phyloP scores from a whole-genome alignment of 139 green algal genomes.

The Tetraselmis striata region DNA sequence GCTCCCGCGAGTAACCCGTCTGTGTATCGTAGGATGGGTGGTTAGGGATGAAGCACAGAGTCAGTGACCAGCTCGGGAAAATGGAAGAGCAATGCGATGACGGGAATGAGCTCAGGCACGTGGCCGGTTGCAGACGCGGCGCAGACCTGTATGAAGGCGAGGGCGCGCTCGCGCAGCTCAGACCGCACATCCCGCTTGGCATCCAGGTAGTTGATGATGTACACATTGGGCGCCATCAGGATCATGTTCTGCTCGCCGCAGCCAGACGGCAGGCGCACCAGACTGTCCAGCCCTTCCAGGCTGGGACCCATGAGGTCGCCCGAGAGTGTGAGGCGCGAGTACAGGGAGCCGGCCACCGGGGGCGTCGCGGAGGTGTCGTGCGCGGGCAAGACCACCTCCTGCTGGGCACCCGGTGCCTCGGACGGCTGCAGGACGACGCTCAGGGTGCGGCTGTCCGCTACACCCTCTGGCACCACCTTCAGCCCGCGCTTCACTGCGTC shows the following conservation, averaged over 20 bases:
- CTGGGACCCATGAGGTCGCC: slow-evolving; percentile 22
- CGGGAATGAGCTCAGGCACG: too few relatives aligned
- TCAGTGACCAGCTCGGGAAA: too few relatives aligned
- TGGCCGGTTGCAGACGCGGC: too few relatives aligned
- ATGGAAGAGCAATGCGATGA: too few relatives aligned
- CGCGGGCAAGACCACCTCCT: background rate
- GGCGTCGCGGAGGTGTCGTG: background rate
- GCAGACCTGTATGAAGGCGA: background rate
- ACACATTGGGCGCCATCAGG: slow-evolving; percentile 16
- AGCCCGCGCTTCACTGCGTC: background rate
- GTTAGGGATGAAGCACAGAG: too few relatives aligned
- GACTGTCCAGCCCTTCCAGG: slow-evolving; percentile 7
- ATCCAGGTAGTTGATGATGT: slow-evolving; percentile 11
- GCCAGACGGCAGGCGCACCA: slow-evolving; percentile 10
- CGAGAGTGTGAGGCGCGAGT: background rate
- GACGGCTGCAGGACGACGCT: background rate
- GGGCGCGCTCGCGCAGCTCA: background rate
- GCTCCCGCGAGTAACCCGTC: slow-evolving; percentile 16
- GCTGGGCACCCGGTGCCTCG: background rate
- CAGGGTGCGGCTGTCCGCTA: background rate
- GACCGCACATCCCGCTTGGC: background rate
- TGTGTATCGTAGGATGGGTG: background rate
- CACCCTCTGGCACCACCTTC: background rate
- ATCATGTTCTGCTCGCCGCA: slow-evolving; percentile 29
- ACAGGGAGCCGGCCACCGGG: background rate